Evolutionary conservation across 78 protist genomes (phyloP), one percentile per base, ranked within the genome.

Genomic region (Creolimax fragrantissima): DNA sequence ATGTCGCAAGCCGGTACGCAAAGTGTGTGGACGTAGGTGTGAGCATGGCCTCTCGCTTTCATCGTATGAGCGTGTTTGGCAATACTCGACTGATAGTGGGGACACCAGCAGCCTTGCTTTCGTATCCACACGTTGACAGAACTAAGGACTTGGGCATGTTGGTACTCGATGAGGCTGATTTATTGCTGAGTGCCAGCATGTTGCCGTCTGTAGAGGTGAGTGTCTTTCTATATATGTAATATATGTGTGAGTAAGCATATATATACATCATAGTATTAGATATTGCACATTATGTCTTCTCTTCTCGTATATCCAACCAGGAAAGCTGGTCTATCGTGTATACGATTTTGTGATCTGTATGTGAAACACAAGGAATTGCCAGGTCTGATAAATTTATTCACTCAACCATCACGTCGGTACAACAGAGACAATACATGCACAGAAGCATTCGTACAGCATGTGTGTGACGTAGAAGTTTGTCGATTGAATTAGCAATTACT

Each of bases 81-180:
- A 58, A 58, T 24, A 58, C 74, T 32, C 74, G 74, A 58, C 74
- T 58, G 74, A 58, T 58, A 32, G 74, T 58, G 74, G 74, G 74
- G 39, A 58, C 74, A 58, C 86, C 86, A 5, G 86, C 86, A 6
- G 86, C 42, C 6, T 24, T 83, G 86, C 86, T 83, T 24, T 6
- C 35, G 0, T 58, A 58, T 24, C 74, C 74, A 58, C 74, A 58
- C 1, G 11, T 24, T 58, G 74, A 58, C 24, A 24, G 42, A 36
- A 83, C 86, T 24, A 11, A 6, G 86, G 86, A 41, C 85, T 47
- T 93, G 85, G 86, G 81, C 58, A 88, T 85, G 85, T 36, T 93
- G 36, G 97, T 95, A n/a, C 90, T 95, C 17, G 99, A 96, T 45
- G 98, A 96, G 36, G 98, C 98, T 41, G 99, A 97, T 88, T 43